Conservation (phyloP, 1,284 basidiomycete species). For the Pholiota adiposa region DNA sequence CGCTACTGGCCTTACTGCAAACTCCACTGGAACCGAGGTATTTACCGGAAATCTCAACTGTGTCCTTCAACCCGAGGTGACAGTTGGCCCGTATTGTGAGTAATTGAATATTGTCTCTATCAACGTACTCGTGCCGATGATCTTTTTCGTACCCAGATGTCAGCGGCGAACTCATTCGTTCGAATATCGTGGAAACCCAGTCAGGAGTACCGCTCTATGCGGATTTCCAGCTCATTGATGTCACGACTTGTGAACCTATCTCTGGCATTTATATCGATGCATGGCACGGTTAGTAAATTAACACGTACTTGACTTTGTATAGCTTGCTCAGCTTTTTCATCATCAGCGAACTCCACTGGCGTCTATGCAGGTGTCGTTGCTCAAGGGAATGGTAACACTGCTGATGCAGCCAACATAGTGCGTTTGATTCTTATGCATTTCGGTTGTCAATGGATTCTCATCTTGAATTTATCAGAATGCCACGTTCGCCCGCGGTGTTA, state of each 20-base stretch:
- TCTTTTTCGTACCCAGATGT: background rate
- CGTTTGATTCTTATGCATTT: background rate
- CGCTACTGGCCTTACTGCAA: slow-evolving; percentile 4
- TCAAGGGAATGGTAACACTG: slow-evolving; percentile 11
- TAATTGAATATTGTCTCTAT: background rate
- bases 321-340: background rate
- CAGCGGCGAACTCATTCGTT: slow-evolving; percentile 14
- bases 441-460: background rate
- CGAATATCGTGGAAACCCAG: slow-evolving; percentile 9
- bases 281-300: slow-evolving; percentile 10
- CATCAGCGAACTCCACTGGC: slow-evolving; percentile 11
- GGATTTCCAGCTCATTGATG: slow-evolving; percentile 13
- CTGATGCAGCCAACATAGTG: slow-evolving; percentile 9
- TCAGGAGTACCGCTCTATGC: slow-evolving; percentile 5
- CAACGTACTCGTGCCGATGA: background rate
- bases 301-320: background rate
- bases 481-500: slow-evolving; percentile 10
- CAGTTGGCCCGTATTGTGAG: slow-evolving; percentile 13
- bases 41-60: slow-evolving; percentile 14
- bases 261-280: slow-evolving; percentile 4
- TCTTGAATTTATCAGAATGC: slow-evolving; percentile 5
- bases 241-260: slow-evolving; percentile 11
- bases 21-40: background rate
- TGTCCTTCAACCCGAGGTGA: slow-evolving; percentile 15
- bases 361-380: slow-evolving; percentile 14